A percentile compares a stretch with the other conserved stretches of the same genome.
Conservation (phyloP, 306 rosid genomes). For the Lagenaria siceraria region DNA sequence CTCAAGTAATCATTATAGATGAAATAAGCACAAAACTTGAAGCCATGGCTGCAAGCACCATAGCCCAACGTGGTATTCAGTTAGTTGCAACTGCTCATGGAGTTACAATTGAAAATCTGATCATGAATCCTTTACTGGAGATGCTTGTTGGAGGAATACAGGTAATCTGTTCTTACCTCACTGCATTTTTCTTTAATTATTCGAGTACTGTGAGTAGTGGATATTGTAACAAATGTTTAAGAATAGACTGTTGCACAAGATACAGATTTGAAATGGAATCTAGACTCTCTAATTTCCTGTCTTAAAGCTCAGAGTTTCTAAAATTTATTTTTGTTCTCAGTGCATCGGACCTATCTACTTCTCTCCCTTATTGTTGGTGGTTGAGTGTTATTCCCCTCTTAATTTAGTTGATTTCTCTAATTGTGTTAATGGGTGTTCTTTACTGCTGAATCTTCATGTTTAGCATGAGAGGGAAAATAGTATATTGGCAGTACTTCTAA, state of each 20-base stretch:
- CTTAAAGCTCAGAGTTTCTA: not conserved
- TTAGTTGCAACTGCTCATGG: conserved; percentile 99
- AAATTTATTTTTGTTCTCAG: not conserved
- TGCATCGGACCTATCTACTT: not conserved
- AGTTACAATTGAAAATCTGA: conserved; percentile 82
- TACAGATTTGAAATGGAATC: not conserved
- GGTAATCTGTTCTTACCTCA: conserved; percentile 33
- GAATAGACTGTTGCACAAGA: not conserved
- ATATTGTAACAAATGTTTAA: not conserved
- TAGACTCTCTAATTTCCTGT: not conserved
- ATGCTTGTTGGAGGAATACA: conserved; percentile 98
- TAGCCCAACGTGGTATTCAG: conserved; percentile 96
- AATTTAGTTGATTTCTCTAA: not conserved
- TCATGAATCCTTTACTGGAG: conserved; percentile 82
- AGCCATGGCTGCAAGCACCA: conserved; percentile 98
- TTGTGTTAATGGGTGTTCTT: not conserved
- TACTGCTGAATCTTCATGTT: not conserved
- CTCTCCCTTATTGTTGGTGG: not conserved
- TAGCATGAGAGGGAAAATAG: not conserved
- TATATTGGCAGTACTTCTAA: not conserved
- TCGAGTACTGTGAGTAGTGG: not conserved
- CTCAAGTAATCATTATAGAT: conserved; percentile 91
- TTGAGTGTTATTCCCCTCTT: not conserved
- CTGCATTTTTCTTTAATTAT: not conserved
- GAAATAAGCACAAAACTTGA: conserved; percentile 97